Conservation (phyloP, 805 yeast genomes). For the Phaffomyces thermotolerans region DNA sequence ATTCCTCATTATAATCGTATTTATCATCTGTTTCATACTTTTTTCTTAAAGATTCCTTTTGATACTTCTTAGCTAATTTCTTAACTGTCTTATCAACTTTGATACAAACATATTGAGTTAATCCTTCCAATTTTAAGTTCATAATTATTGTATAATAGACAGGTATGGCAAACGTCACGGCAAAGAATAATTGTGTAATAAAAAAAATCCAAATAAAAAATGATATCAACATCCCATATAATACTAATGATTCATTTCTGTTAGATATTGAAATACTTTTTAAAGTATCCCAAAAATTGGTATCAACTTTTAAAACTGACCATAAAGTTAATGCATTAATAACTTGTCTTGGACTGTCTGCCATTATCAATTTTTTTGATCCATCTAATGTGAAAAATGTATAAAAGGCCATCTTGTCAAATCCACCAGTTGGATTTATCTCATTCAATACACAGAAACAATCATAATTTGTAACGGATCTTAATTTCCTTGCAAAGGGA, state of each 20-base stretch:
- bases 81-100: constrained; percentile 54
- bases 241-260: constrained; percentile 58
- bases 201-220: constrained; percentile 68
- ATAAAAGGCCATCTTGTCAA: constrained; percentile 62
- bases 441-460: constrained; percentile 67
- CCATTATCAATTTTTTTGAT: constrained; percentile 54
- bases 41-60: constrained; percentile 25
- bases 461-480: constrained; percentile 51
- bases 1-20: not conserved
- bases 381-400: constrained; percentile 59
- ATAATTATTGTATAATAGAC: constrained; percentile 39
- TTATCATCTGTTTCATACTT: not conserved
- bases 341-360: constrained; percentile 85
- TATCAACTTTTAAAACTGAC: constrained; percentile 35
- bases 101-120: constrained; percentile 56
- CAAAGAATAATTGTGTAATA: constrained; percentile 47
- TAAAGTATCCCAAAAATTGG: constrained; percentile 35
- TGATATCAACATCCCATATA: constrained; percentile 71
- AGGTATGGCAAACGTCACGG: constrained; percentile 45
- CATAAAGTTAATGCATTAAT: constrained; percentile 69
- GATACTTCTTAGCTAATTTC: constrained; percentile 36
- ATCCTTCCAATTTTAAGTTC: constrained; percentile 29
- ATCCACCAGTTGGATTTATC: constrained; percentile 56
- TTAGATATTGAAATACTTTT: constrained; percentile 52
- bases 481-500: constrained; percentile 49